phyloP scores from a whole-genome alignment of 2,329 filamentous ascomycete genomes.

The Geosmithia putterillii region DNA sequence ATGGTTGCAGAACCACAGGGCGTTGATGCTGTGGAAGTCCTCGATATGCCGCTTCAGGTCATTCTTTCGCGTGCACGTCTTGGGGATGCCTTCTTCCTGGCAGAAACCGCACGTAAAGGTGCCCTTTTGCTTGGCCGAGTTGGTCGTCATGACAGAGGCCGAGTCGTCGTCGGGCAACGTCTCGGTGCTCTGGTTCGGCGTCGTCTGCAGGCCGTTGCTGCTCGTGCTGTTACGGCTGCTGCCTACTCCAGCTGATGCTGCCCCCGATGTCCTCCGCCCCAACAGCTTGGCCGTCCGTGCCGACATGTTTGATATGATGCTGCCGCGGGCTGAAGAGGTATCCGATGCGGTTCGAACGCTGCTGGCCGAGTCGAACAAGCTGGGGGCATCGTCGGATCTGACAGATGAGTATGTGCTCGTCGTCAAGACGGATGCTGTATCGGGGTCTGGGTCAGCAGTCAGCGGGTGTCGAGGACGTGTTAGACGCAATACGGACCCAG shows the following conservation, averaged over 20 bases:
- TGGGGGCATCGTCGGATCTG: slow-evolving; percentile 20
- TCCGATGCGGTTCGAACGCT: slow-evolving; percentile 25
- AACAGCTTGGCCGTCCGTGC: slow-evolving; percentile 21
- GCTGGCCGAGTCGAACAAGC: slow-evolving; percentile 19
- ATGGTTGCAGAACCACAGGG: slow-evolving; percentile 32
- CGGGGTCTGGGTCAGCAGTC: slow-evolving; percentile 10
- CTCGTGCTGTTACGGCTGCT: slow-evolving; percentile 13
- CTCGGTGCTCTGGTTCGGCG: not conserved
- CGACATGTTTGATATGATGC: slow-evolving; percentile 27
- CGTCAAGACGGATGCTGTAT: slow-evolving; percentile 20
- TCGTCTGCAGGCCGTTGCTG: slow-evolving; percentile 1
- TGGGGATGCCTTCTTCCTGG: slow-evolving; percentile 25
- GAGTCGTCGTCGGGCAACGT: slow-evolving; percentile 4
- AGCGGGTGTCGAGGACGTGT: not conserved
- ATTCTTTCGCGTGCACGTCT: slow-evolving; percentile 32
- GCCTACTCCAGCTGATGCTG: not conserved
- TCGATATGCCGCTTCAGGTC: slow-evolving; percentile 36
- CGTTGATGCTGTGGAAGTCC: slow-evolving; percentile 33
- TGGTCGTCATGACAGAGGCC: slow-evolving; percentile 3
- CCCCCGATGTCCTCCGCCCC: slow-evolving; percentile 14
- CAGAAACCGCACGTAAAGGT: slow-evolving; percentile 28
- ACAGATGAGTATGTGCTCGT: slow-evolving; percentile 20
- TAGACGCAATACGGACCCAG: not conserved
- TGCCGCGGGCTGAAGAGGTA: slow-evolving; percentile 23
- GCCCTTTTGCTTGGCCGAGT: slow-evolving; percentile 22